Percentiles rank a stretch among this genome's conserved stretches.
phyloP scores from a whole-genome alignment of 2,329 filamentous ascomycete genomes.

The Pseudocercospora macadamiae region DNA sequence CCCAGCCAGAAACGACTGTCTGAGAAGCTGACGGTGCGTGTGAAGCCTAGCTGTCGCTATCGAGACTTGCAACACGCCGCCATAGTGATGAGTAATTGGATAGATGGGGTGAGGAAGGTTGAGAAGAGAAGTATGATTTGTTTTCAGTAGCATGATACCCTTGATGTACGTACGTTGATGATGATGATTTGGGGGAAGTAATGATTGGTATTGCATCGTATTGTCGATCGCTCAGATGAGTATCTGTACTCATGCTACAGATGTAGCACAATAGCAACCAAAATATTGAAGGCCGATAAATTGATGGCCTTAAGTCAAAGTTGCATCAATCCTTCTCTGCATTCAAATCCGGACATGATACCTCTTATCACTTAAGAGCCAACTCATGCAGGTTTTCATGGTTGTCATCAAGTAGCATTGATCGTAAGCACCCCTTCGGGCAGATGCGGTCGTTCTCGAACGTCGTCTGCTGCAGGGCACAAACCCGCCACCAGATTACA shows the following conservation, averaged over 20 bases:
- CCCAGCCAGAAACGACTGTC: neutral
- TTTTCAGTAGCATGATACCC: conserved; percentile 4
- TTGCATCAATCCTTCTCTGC: too few relatives aligned
- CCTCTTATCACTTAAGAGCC: too few relatives aligned
- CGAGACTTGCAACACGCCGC: neutral
- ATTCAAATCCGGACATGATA: too few relatives aligned
- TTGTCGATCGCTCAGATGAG: neutral
- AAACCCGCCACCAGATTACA: conserved; percentile 1
- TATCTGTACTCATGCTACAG: neutral
- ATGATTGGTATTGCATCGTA: neutral
- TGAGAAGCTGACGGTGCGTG: neutral
- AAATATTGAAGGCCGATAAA: too few relatives aligned
- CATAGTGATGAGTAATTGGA: neutral
- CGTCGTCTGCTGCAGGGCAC: neutral
- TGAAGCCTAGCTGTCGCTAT: neutral
- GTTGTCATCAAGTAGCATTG: too few relatives aligned
- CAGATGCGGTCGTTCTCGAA: neutral
- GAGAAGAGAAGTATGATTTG: neutral
- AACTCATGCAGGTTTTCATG: too few relatives aligned
- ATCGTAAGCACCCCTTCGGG: neutral
- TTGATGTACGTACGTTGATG: neutral
- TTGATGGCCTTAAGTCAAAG: too few relatives aligned
- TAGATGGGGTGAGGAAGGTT: neutral
- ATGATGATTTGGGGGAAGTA: neutral
- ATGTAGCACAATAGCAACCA: neutral